phyloP scores from a whole-genome alignment of 1,139 yeast genomes.

The Kurtzmaniella natalensis region DNA sequence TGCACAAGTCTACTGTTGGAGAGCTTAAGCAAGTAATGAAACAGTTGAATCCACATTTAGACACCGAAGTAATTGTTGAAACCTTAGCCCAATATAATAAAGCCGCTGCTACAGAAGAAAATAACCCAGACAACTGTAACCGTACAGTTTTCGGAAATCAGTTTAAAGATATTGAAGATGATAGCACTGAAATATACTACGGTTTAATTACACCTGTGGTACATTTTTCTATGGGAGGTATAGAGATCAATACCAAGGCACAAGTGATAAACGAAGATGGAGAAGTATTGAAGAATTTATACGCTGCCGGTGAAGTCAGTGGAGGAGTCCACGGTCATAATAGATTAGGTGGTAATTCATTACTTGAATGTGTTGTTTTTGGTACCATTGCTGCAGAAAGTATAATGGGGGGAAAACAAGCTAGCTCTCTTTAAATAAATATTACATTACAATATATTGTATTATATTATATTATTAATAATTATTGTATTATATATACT shows the following conservation, averaged over 20 bases:
- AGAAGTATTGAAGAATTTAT: constrained; percentile 19
- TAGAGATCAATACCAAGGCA: constrained; percentile 23
- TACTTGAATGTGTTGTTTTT: constrained; percentile 38
- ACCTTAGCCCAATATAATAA: constrained; percentile 14
- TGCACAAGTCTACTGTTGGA: constrained; percentile 19
- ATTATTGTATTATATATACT: background rate
- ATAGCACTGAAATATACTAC: constrained; percentile 16
- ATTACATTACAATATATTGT: too few relatives aligned
- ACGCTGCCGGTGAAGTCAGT: constrained; percentile 37
- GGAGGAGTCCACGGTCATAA: constrained; percentile 39
- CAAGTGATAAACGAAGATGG: constrained; percentile 20
- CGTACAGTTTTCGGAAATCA: constrained; percentile 20
- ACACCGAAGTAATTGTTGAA: constrained; percentile 8
- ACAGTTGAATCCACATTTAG: constrained; percentile 13
- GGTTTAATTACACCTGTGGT: constrained; percentile 37
- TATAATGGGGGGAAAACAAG: too few relatives aligned
- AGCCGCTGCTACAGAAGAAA: constrained; percentile 8
- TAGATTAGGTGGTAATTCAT: constrained; percentile 34
- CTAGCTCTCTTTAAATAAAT: too few relatives aligned
- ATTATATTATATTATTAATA: too few relatives aligned
- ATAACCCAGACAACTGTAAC: constrained; percentile 3
- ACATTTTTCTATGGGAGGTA: constrained; percentile 40
- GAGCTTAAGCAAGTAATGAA: constrained; percentile 17
- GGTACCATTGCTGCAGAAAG: constrained; percentile 19
- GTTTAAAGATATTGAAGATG: constrained; percentile 9